Evolutionary conservation across 1,139 yeast species (phyloP).

Genomic region (Taphrina pruni): DNA sequence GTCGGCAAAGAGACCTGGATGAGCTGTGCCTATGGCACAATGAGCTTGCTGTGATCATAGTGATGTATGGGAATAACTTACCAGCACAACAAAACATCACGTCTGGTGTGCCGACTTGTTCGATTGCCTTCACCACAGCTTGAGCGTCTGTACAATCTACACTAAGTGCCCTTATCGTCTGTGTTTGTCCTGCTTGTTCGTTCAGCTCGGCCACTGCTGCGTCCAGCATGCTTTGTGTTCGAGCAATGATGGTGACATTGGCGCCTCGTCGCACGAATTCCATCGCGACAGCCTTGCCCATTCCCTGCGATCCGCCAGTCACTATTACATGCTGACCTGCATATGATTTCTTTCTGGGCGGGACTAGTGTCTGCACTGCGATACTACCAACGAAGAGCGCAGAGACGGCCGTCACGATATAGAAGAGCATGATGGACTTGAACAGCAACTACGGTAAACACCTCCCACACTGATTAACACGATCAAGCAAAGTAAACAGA

Average conservation of each 20-base stretch:
- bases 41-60: not conserved
- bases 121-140: constrained; percentile 58
- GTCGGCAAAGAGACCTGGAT: constrained; percentile 79
- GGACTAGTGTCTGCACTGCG: constrained; percentile 23
- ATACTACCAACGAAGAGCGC: constrained; percentile 3
- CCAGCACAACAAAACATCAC: constrained; percentile 83
- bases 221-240: constrained; percentile 66
- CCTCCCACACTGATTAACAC: too few relatives aligned
- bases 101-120: constrained; percentile 61
- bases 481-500: too few relatives aligned
- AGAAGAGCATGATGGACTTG: not conserved
- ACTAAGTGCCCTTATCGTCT: constrained; percentile 58
- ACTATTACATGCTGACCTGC: constrained; percentile 64
- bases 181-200: constrained; percentile 48
- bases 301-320: constrained; percentile 95
- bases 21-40: constrained; percentile 60
- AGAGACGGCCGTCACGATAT: constrained; percentile 4
- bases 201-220: constrained; percentile 56
- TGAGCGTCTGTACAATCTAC: constrained; percentile 72
- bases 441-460: not conserved
- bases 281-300: constrained; percentile 80
- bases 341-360: constrained; percentile 21
- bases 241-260: constrained; percentile 72
- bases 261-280: constrained; percentile 65
- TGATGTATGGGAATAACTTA: constrained; percentile 20